A percentile compares a stretch with the other conserved stretches of the same genome.
These are phyloP conservation scores for Coemansia guatemalensis DNA, from an alignment of 192 early-diverging fungal genomes.

Conservation along the genomic window DNA sequence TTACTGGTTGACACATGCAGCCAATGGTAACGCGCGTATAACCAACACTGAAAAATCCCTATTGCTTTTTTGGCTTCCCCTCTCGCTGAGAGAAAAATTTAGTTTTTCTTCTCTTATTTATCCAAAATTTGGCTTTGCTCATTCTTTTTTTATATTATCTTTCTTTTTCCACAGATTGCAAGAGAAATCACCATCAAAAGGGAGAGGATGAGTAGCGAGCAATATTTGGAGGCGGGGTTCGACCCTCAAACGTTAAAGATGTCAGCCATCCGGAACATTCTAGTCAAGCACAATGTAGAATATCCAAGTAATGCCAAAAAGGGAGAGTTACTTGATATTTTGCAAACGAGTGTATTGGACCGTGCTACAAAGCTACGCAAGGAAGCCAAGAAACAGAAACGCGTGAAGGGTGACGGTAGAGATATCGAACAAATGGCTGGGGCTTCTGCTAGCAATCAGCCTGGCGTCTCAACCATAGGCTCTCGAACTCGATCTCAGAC, in stretches of 20 bases:
- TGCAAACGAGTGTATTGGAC: conserved; percentile 20
- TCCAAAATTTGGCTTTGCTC: conserved; percentile 1
- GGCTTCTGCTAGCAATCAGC: not conserved
- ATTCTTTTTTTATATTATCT: conserved; percentile 4
- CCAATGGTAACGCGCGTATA: conserved; percentile 5
- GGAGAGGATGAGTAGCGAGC: conserved; percentile 18
- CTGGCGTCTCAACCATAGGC: not conserved
- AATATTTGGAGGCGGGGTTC: conserved; percentile 49
- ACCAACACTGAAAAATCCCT: not conserved
- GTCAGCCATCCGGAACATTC: conserved; percentile 31
- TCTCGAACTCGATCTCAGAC: conserved; percentile 22
- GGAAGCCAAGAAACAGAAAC: conserved; percentile 27
- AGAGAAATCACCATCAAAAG: not conserved
- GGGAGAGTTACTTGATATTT: conserved; percentile 28
- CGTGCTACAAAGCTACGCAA: conserved; percentile 39
- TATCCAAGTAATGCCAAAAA: conserved; percentile 50
- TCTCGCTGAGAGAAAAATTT: conserved; percentile 10
- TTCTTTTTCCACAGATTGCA: conserved; percentile 10
- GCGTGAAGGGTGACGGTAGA: conserved; percentile 28
- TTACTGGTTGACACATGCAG: not conserved
- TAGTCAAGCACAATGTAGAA: conserved; percentile 41
- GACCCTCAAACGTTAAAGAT: conserved; percentile 46
- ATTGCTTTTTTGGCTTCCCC: not conserved
- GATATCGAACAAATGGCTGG: conserved; percentile 36
- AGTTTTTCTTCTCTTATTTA: conserved; percentile 8